These are phyloP conservation scores for Paramecium biaurelia DNA, from an alignment of 73 alveolate genomes.

Conservation along the genomic window DNA sequence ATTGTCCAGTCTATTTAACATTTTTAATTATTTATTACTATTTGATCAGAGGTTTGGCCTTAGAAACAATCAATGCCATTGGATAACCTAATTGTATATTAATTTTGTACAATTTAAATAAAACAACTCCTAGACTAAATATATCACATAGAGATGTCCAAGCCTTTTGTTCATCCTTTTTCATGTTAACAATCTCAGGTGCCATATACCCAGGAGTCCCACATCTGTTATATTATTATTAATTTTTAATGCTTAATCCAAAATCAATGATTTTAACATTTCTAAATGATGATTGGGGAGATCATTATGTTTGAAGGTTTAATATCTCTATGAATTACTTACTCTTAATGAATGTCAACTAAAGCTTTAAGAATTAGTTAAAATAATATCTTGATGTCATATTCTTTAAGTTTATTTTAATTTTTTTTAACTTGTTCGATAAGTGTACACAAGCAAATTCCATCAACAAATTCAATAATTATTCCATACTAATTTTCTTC, in stretches of 20 bases:
- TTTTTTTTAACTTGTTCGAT: constrained; percentile 2
- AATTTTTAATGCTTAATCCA: constrained; percentile 27
- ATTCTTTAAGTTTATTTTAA: background rate
- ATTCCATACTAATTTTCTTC: constrained; percentile 22
- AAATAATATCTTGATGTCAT: background rate
- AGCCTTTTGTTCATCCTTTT: constrained; percentile 50
- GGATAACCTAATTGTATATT: background rate
- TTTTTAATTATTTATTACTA: background rate
- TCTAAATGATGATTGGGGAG: background rate
- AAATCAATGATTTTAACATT: constrained; percentile 23
- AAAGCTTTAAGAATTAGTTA: constrained; percentile 56
- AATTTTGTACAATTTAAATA: background rate
- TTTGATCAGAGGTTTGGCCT: constrained; percentile 24
- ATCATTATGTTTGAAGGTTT: constrained; percentile 79
- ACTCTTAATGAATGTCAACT: constrained; percentile 68
- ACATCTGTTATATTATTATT: constrained; percentile 57
- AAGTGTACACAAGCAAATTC: background rate
- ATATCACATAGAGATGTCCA: constrained; percentile 41
- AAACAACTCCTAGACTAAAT: constrained; percentile 37
- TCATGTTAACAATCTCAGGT: constrained; percentile 84
- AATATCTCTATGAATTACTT: constrained; percentile 78
- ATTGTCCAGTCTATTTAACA: constrained; percentile 18
- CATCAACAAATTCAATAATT: constrained; percentile 11
- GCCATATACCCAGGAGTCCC: constrained; percentile 95
- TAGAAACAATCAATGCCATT: constrained; percentile 22